Evolutionary conservation across 768 basidiomycete genomes (phyloP), one percentile per base, ranked within the genome.

Genomic region (Boletus sp.): DNA sequence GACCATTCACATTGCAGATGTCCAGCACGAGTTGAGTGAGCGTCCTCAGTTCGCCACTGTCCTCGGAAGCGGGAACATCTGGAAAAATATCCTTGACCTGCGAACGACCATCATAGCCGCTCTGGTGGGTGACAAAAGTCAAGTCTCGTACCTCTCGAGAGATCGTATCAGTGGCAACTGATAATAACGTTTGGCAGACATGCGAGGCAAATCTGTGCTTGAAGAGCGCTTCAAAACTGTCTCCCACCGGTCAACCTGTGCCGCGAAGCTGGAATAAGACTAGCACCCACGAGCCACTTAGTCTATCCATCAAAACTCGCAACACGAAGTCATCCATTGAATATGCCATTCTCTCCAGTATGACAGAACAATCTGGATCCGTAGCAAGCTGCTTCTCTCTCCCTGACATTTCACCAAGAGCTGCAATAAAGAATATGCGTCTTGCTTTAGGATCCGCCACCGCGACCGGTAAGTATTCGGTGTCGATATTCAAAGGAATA

Each of bases 241-340:
- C 56, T 40, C 42, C 43, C 50, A 39, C 35, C 25, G 1, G 45
- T 53, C 52, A 48, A 35, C 45, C 34, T 7, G 57, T 54, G 35
- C 42, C 34, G 47, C 30, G 51, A 50, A 53, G 44, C 50, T 45
- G 50, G 32, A 54, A 52, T 3, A 17, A 11, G 32, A 52, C 13
- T 23, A 37, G 47, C 48, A 83, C 91, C 81, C 73, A 98, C 89
- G 90, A 91, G 69, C 93, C 94, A 48, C 81, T 79, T 63, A 99
- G 73, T 55, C 85, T 84, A 71, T 97, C 95, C 53, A 92, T 73
- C 56, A 98, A 89, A 7, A 96, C 93, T 51, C 96, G 80, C 47
- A 92, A 79, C n/a, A 90, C 88, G 72, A 94, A 95, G 70, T 98
- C 94, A 66, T 97, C 93, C 90, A 98, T 93, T 2, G 93, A 94